phyloP scores from a whole-genome alignment of 257 asterid genomes.

The Cruciata laevipes region DNA sequence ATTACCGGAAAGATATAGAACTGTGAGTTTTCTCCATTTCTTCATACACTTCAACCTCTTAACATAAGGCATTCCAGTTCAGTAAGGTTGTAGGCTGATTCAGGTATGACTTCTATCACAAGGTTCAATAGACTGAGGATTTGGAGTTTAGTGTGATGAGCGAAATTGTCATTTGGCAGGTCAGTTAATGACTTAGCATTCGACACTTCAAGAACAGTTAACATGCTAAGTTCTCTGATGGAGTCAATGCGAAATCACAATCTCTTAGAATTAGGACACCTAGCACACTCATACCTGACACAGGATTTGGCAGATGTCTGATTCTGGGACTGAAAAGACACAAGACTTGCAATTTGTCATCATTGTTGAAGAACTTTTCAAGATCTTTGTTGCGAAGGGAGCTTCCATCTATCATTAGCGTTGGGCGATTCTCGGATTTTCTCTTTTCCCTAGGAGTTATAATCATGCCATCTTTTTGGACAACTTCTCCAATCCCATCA shows the following conservation, averaged over 20 bases:
- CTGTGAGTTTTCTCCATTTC: conserved; percentile 7
- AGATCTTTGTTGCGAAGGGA: conserved; percentile 6
- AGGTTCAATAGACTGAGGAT: conserved; percentile 11
- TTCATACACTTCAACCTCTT: conserved; percentile 3
- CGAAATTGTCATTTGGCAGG: conserved; percentile 5
- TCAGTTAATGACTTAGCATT: conserved; percentile 6
- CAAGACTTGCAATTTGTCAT: conserved; percentile 7
- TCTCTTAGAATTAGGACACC: conserved; percentile 14
- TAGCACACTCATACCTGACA: conserved; percentile 4
- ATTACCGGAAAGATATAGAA: conserved; percentile 22
- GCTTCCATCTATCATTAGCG: conserved; percentile 11
- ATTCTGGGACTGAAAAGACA: conserved; percentile 8
- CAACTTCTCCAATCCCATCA: conserved; percentile 15
- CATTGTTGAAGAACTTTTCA: neutral
- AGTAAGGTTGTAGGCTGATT: conserved; percentile 11
- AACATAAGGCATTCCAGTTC: conserved; percentile 5
- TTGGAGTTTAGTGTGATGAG: neutral
- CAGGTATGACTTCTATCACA: conserved; percentile 1
- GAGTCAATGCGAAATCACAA: conserved; percentile 8
- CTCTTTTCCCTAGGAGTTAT: neutral
- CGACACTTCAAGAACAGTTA: conserved; percentile 18
- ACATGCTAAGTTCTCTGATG: conserved; percentile 1
- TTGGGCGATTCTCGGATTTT: neutral
- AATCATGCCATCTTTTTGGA: conserved; percentile 5
- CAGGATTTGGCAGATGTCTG: neutral